Evolutionary conservation across 805 yeast genomes (phyloP), one percentile per base, ranked within the genome.

Genomic region (Kazachstania bromeliacearum): DNA sequence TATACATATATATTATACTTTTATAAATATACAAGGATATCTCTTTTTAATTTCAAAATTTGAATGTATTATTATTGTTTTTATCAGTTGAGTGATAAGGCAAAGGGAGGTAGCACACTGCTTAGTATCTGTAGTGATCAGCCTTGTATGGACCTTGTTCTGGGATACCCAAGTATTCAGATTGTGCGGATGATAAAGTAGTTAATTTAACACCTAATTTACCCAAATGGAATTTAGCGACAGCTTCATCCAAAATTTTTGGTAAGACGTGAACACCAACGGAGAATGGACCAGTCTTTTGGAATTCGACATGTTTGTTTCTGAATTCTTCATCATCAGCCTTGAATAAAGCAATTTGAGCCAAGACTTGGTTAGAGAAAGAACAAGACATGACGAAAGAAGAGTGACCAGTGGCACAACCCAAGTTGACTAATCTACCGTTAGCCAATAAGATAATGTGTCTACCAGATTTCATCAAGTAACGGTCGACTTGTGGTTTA

Each of bases 331-430:
- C 69, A 71, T 89, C 87, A 47, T 79, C 60, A 58, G 94, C 78
- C 68, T 87, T 89, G 94, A 73, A 89, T 64, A 88, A 73, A 58
- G 96, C 97, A 60, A 88, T 89, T 75, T 89, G 98, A 56, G 98
- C 98, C 64, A 89, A 76, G 48, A 89, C 97, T 75, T 89, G 98
- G 84, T 89, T 89, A 57, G 96, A 85, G 94, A 89, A 89, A 38
- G 97, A 92, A 73, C 97, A 92, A 46, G 96, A 87, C 98, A 89
- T 89, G 62, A 89, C 98, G 64, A 89, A 89, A 28, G 96, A 85
- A 35, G 97, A 83, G 77, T 89, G 98, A 64, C 98, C 98, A 59
- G 97, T 89, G 64, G 97, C 98, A 75, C 97, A 92, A 59, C 98
- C 98, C 64, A 89, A 77, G 87, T 89, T 89, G 64, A 89, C 97